A percentile compares a stretch with the other conserved stretches of the same genome.
phyloP scores from a whole-genome alignment of 176 grass and related monocot species.

The Triticum dicoccoides region DNA sequence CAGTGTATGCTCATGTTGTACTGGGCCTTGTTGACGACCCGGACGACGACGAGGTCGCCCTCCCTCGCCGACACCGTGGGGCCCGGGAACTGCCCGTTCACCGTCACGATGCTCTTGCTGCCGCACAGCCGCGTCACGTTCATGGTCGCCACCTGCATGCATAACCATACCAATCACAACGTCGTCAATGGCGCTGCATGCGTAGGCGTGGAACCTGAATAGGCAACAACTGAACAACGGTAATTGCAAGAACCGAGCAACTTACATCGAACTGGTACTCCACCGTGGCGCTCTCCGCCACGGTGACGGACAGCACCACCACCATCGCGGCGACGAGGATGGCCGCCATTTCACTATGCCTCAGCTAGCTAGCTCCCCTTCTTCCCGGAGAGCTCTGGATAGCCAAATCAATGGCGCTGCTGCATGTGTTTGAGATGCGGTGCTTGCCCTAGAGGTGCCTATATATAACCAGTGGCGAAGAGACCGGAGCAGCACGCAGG shows the following conservation, averaged over 20 bases:
- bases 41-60: constrained; percentile 65
- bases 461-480: constrained; percentile 21
- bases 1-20: constrained; percentile 84
- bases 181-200: no score
- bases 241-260: not conserved
- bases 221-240: no score
- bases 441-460: not conserved
- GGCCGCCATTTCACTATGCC: constrained; percentile 17
- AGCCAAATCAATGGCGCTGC: constrained; percentile 11
- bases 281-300: constrained; percentile 42
- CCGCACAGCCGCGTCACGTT: constrained; percentile 73
- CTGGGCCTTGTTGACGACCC: constrained; percentile 67
- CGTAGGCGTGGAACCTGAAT: no score
- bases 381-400: constrained; percentile 13
- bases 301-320: constrained; percentile 16
- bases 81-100: constrained; percentile 76
- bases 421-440: not conserved
- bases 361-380: not conserved
- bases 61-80: constrained; percentile 64
- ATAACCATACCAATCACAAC: not conserved
- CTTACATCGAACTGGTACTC: constrained; percentile 77
- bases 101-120: constrained; percentile 72
- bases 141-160: constrained; percentile 54
- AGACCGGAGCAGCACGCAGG: not conserved
- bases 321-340: constrained; percentile 18